A percentile compares a stretch with the other conserved stretches of the same genome.
phyloP scores from a whole-genome alignment of 176 grass and related monocot genomes.

The Juncus inflexus region DNA sequence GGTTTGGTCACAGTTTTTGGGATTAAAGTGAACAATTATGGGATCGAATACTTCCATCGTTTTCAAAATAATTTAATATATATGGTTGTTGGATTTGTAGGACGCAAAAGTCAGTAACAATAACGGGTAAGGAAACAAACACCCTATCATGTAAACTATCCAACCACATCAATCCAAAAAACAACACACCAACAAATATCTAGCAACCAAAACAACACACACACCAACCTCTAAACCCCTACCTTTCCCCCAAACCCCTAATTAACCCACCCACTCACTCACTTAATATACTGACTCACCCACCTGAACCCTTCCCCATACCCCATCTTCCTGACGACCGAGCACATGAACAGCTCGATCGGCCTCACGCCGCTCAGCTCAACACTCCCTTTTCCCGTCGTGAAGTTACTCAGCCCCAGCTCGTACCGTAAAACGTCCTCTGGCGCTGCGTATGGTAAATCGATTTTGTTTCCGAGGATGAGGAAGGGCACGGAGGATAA shows the following conservation, averaged over 20 bases:
- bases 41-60: no score
- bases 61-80: no score
- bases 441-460: slow-evolving; percentile 56
- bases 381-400: slow-evolving; percentile 71
- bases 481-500: slow-evolving; percentile 62
- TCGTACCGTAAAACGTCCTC: slow-evolving; percentile 74
- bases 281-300: slow-evolving; percentile 84
- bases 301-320: slow-evolving; percentile 83
- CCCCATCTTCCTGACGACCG: slow-evolving; percentile 81
- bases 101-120: no score
- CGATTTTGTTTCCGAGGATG: slow-evolving; percentile 80
- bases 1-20: no score
- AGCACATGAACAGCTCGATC: slow-evolving; percentile 89
- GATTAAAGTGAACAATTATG: no score
- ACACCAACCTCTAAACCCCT: background rate
- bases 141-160: background rate
- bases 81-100: no score
- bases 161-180: slow-evolving; percentile 7
- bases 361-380: slow-evolving; percentile 53
- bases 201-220: background rate
- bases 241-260: no score
- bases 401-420: slow-evolving; percentile 74
- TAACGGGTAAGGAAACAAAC: no score
- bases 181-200: background rate
- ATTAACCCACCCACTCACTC: background rate